Base-by-base conservation (phyloP, 2,329 filamentous ascomycete species). In the Magnaporthiopsis incrustans region DNA sequence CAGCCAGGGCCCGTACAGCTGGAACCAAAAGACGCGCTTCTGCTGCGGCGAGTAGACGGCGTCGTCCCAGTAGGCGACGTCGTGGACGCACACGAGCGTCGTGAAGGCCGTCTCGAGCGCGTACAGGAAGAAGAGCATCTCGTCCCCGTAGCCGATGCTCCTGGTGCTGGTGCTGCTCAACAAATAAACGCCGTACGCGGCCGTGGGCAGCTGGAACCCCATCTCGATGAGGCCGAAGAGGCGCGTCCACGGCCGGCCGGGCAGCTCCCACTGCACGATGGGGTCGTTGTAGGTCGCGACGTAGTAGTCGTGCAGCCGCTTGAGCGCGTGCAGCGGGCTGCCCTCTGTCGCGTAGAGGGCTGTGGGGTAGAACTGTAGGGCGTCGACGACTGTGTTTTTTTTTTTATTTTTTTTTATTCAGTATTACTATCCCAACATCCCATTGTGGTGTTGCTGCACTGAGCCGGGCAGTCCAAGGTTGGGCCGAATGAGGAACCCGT, bases 41-140 rank as follows among this genome's bases (percentile, higher is more conserved):
- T 81, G 72, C 62, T 76, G 74, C 0, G 70, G 68, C 14, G 74
- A 76, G 66, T 84, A 78, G 44, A 81, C 68, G 3, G 73, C 75
- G 0, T 75, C 71, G 11, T 82, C 81, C 80, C 83, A 83, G 61
- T 77, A 76, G 66, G 71, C 74, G 10, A 82, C 74, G 67, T 85
- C 81, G 66, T 76, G 77, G 69, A 83, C 77, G 73, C 82, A 85
- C 1, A 80, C 76, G 15, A 77, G 69, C 1, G 83, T 81, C 1
- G 82, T 83, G 67, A 85, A 75, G 2, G 77, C 79, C 3, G 79
- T 81, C 70, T 85, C 73, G 61, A 83, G 72, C 0, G 77, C 80
- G 69, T 84, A 85, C 1, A 79, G 77, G 6, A 86, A 69, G 0
- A 80, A 77, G 2, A 83, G 74, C 14, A 86, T 73, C 75, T 86